Evolutionary conservation across 2,329 filamentous ascomycete species (phyloP).

Genomic region (Cladosporium sphaerospermum): DNA sequence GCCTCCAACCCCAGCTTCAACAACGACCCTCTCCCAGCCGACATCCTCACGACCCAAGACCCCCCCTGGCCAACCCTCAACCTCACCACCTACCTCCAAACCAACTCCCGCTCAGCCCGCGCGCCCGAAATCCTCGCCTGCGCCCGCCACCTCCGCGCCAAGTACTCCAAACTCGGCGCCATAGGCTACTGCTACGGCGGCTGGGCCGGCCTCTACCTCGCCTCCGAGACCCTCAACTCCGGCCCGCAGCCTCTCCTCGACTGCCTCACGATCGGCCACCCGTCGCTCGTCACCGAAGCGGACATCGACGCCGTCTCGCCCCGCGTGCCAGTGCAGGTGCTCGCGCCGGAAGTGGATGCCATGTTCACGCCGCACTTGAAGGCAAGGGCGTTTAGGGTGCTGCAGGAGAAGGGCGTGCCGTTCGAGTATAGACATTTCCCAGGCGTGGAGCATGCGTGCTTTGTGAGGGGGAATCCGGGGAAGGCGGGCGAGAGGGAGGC

Average conservation of each 20-base stretch:
- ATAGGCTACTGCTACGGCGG: conserved; percentile 49
- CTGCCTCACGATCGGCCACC: conserved; percentile 42
- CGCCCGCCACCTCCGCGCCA: conserved; percentile 31
- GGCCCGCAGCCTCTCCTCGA: conserved; percentile 36
- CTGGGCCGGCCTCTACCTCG: conserved; percentile 47
- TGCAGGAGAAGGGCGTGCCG: conserved; percentile 34
- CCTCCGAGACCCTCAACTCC: conserved; percentile 31
- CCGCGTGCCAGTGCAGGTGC: conserved; percentile 45
- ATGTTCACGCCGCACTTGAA: conserved; percentile 44
- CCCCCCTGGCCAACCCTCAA: conserved; percentile 19
- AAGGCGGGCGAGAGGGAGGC: conserved; percentile 38
- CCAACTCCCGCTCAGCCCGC: conserved; percentile 21
- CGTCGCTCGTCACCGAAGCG: conserved; percentile 36
- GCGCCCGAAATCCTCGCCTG: conserved; percentile 35
- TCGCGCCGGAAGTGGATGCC: conserved; percentile 46
- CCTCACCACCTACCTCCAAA: conserved; percentile 16
- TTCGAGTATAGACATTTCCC: conserved; percentile 50
- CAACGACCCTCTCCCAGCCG: conserved; percentile 17
- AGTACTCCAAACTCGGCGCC: conserved; percentile 36
- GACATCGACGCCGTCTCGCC: conserved; percentile 41
- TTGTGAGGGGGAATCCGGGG: conserved; percentile 38
- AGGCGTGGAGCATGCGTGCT: conserved; percentile 43
- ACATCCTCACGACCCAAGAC: conserved; percentile 12
- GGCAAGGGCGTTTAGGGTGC: conserved; percentile 33
- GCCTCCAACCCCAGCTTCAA: conserved; percentile 15